Percentiles rank a stretch among this genome's conserved stretches.
These are phyloP conservation scores for Rhodamnia argentea DNA, from an alignment of 345 rosid species.

Conservation along the genomic window DNA sequence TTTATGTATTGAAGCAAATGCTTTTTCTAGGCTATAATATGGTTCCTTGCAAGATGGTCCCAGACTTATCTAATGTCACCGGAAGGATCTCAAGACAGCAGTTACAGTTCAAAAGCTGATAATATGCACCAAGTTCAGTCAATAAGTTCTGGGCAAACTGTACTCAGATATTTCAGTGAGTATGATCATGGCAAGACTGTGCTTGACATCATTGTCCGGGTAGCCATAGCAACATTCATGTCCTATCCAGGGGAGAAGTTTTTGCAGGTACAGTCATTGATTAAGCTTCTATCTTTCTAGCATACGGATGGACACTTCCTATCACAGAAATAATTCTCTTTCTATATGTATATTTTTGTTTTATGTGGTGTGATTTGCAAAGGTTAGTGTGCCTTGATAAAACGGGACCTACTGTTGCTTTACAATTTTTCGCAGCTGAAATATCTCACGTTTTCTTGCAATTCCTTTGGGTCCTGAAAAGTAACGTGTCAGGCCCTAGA, in stretches of 20 bases:
- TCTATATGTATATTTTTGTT: neutral
- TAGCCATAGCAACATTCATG: conserved; percentile 61
- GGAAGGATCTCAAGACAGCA: conserved; percentile 37
- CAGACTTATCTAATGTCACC: conserved; percentile 70
- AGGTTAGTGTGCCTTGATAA: neutral
- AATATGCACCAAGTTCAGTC: conserved; percentile 30
- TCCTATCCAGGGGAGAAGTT: conserved; percentile 93
- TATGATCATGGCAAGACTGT: conserved; percentile 69
- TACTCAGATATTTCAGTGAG: conserved; percentile 68
- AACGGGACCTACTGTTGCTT: neutral
- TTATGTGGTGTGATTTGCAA: neutral
- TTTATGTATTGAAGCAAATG: neutral
- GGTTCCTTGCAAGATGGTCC: conserved; percentile 98
- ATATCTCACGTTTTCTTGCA: neutral
- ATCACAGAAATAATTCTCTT: neutral
- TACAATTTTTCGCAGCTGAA: neutral
- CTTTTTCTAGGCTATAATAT: conserved; percentile 68
- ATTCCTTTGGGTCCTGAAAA: neutral
- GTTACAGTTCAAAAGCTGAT: conserved; percentile 33
- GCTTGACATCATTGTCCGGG: conserved; percentile 70
- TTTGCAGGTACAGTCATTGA: conserved; percentile 57
- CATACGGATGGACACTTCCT: neutral
- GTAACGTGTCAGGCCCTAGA: neutral
- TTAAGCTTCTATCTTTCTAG: neutral
- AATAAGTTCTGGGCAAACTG: conserved; percentile 38